Evolutionary conservation across 148 eudicot genomes (phyloP).

Genomic region (Silene latifolia): DNA sequence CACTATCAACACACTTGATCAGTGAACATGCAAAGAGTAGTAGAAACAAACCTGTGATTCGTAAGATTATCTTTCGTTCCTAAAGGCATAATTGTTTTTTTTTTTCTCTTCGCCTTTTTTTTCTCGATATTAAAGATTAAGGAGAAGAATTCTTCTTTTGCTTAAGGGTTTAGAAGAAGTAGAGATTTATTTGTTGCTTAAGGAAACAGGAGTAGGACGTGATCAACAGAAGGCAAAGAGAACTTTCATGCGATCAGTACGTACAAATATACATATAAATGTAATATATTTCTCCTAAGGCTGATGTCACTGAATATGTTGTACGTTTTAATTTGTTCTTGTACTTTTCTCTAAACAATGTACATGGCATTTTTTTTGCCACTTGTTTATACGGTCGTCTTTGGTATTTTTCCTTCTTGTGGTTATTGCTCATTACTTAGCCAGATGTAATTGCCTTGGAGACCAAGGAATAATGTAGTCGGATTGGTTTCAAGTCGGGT

Average conservation of each 20-base stretch:
- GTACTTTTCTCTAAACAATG: no score
- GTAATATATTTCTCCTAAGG: no score
- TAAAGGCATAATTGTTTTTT: neutral
- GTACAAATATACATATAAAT: no score
- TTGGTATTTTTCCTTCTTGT: no score
- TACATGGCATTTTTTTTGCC: slow-evolving; percentile 18
- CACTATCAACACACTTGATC: neutral
- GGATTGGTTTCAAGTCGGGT: no score
- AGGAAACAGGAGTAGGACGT: neutral
- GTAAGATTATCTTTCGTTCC: neutral
- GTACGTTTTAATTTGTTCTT: no score
- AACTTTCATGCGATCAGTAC: neutral
- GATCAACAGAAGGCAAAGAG: neutral
- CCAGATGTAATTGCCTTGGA: neutral
- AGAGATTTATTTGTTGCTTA: neutral
- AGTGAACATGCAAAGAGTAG: neutral
- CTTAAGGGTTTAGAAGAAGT: neutral
- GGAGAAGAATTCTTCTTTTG: neutral
- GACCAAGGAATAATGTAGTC: neutral
- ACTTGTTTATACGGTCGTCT: neutral
- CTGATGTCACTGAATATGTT: no score
- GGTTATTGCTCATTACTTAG: neutral
- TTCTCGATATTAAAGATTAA: neutral
- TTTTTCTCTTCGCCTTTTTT: neutral
- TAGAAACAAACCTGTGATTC: neutral